A percentile compares a stretch with the other conserved stretches of the same genome.
Conservation (phyloP, 2,329 filamentous ascomycete species). For the Calycina marina region DNA sequence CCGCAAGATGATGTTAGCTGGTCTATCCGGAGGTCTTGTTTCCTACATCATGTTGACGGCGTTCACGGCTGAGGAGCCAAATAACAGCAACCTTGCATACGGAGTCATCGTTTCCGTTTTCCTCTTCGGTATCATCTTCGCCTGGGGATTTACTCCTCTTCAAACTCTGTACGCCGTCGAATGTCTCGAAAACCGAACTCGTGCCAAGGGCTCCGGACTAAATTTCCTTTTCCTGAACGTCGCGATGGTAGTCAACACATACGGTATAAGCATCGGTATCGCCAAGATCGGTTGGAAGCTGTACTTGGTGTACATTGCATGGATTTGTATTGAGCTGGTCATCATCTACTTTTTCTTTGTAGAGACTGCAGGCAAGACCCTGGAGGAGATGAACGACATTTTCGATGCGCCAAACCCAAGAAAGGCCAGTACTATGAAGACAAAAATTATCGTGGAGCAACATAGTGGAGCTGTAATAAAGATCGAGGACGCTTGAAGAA, state of each 20-base stretch:
- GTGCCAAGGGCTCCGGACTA: constrained; percentile 33
- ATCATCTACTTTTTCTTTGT: constrained; percentile 22
- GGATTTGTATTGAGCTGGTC: constrained; percentile 12
- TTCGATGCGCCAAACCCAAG: constrained; percentile 18
- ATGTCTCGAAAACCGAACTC: constrained; percentile 30
- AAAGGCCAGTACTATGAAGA: constrained; percentile 16
- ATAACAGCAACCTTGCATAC: constrained; percentile 25
- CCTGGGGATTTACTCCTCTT: constrained; percentile 30
- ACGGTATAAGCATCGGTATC: constrained; percentile 26
- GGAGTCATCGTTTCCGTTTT: constrained; percentile 34
- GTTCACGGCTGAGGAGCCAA: constrained; percentile 19
- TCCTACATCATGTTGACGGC: constrained; percentile 16
- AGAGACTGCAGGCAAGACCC: constrained; percentile 16
- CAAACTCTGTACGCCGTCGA: constrained; percentile 34
- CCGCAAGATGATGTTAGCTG: constrained; percentile 25
- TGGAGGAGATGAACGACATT: constrained; percentile 15
- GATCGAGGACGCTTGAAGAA: constrained; percentile 8
- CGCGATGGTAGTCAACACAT: constrained; percentile 26
- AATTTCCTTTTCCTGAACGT: constrained; percentile 23
- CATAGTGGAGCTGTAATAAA: constrained; percentile 13
- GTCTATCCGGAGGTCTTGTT: constrained; percentile 16
- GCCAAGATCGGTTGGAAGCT: constrained; percentile 23
- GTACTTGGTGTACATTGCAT: constrained; percentile 15
- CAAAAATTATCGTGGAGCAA: constrained; percentile 11
- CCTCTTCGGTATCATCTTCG: constrained; percentile 28